phyloP scores from a whole-genome alignment of 345 rosid genomes.

The Rhodamnia rubescens region DNA sequence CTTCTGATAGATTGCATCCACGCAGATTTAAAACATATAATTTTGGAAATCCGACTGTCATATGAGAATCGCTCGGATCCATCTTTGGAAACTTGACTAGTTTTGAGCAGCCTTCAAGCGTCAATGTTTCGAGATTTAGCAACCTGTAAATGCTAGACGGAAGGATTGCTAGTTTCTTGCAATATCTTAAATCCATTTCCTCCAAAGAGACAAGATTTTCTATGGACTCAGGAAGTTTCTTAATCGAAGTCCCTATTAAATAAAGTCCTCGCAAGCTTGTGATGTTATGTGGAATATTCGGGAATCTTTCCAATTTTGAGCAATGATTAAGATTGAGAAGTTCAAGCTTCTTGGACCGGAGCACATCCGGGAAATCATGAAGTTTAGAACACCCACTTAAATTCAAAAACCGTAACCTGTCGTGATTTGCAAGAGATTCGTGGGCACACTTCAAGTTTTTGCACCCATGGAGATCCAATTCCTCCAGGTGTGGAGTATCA shows the following conservation, averaged over 20 bases:
- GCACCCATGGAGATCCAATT: neutral
- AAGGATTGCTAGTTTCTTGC: neutral
- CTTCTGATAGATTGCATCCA: accelerated
- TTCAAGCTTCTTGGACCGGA: neutral
- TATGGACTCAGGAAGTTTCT: neutral
- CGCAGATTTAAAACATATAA: accelerated
- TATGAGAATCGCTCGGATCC: neutral
- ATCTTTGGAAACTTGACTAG: neutral
- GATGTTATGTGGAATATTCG: accelerated
- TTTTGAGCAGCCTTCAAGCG: accelerated
- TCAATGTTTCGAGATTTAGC: accelerated
- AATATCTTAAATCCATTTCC: accelerated
- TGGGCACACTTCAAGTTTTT: neutral
- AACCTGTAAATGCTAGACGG: neutral
- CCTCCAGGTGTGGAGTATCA: neutral
- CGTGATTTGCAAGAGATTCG: neutral
- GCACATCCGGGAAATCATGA: neutral
- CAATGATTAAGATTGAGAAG: neutral
- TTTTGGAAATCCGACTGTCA: neutral
- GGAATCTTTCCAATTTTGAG: neutral
- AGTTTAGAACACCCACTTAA: neutral
- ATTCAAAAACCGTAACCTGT: no score
- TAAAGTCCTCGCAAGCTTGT: neutral
- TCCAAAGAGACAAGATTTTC: neutral
- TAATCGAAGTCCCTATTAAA: accelerated